Conservation (phyloP, 345 rosid genomes). For the Luvunga scandens region DNA sequence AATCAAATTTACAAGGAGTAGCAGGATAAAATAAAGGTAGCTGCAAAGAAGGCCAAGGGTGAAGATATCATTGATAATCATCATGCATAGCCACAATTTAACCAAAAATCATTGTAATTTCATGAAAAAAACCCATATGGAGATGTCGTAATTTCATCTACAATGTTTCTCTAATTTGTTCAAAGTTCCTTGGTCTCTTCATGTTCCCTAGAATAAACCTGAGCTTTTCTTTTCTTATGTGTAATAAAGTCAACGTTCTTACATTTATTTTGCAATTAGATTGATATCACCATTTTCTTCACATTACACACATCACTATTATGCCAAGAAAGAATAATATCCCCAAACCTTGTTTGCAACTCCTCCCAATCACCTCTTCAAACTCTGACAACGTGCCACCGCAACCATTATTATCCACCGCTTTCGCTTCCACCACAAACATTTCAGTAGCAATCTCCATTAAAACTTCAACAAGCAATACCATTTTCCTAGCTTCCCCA, state of each 20-base stretch:
- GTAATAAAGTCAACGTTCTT: conserved; percentile 3
- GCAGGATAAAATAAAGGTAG: conserved; percentile 89
- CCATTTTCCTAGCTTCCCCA: too few species aligned
- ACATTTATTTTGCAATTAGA: not conserved
- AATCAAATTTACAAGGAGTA: conserved; percentile 96
- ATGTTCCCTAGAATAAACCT: conserved; percentile 7
- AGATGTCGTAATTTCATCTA: conserved; percentile 21
- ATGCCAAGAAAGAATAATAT: too few species aligned
- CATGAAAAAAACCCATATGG: conserved; percentile 34
- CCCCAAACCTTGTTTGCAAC: too few species aligned
- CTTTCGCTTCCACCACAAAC: too few species aligned
- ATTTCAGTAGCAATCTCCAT: too few species aligned
- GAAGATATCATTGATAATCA: too few species aligned
- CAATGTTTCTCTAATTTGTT: conserved; percentile 2
- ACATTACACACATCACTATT: too few species aligned
- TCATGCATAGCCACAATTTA: conserved; percentile 19
- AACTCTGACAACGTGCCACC: too few species aligned
- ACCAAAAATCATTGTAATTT: conserved; percentile 16
- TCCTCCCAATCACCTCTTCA: too few species aligned
- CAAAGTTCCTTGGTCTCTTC: conserved; percentile 4
- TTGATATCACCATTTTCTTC: not conserved
- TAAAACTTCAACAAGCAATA: too few species aligned
- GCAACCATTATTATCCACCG: too few species aligned
- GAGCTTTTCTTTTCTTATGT: not conserved
- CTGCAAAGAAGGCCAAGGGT: conserved; percentile 51